Evolutionary conservation across 164 flowering plant species (phyloP).

Genomic region (Macadamia tetraphylla): DNA sequence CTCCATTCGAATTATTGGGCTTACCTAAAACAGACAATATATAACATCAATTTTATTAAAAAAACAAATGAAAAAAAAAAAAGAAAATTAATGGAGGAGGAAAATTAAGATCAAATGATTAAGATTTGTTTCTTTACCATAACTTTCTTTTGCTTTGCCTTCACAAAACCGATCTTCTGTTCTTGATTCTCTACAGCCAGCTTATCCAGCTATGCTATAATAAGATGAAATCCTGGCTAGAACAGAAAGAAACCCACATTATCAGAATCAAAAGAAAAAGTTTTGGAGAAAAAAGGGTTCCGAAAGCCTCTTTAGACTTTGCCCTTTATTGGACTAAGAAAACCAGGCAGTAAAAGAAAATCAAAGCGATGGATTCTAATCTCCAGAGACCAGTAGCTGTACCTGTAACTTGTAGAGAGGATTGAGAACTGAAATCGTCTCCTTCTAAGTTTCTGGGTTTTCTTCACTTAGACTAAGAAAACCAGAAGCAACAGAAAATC

Average conservation of each 20-base stretch:
- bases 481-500: no score
- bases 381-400: background rate
- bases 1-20: constrained; percentile 27
- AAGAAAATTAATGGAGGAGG: background rate
- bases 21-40: constrained; percentile 24
- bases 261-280: background rate
- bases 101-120: background rate
- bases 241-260: constrained; percentile 1
- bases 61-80: background rate
- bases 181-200: constrained; percentile 30
- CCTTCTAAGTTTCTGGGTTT: no score
- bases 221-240: background rate
- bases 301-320: background rate
- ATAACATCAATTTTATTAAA: background rate
- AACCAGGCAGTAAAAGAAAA: background rate
- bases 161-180: constrained; percentile 17
- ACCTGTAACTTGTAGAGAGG: background rate
- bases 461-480: no score
- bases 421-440: background rate
- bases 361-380: background rate
- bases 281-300: background rate
- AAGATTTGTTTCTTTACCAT: constrained; percentile 11
- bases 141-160: constrained; percentile 24
- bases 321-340: background rate
- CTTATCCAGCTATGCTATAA: constrained; percentile 2